These are phyloP conservation scores for Aspergillaceae sp. DNA, from an alignment of 2,329 filamentous ascomycete genomes.

Conservation along the genomic window DNA sequence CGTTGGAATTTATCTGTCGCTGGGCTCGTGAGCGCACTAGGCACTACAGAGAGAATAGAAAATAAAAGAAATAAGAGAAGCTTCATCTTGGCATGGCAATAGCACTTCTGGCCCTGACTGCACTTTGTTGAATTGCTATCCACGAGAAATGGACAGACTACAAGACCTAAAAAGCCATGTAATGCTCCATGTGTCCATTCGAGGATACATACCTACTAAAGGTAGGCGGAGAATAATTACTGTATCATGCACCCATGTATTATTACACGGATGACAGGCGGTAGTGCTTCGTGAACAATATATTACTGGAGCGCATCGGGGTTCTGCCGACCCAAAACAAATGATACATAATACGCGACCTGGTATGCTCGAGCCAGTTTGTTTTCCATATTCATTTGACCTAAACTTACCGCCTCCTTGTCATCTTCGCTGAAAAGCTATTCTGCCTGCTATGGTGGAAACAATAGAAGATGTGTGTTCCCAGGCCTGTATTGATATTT, in stretches of 20 bases:
- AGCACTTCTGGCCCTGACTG: neutral
- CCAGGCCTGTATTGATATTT: neutral
- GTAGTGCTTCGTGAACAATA: no score
- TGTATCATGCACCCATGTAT: neutral
- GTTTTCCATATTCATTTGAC: neutral
- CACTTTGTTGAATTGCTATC: neutral
- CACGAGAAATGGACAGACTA: neutral
- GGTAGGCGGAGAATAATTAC: no score
- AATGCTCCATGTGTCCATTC: neutral
- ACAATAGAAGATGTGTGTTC: constrained; percentile 8
- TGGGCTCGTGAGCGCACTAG: constrained; percentile 44
- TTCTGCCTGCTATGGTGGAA: constrained; percentile 5
- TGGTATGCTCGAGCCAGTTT: neutral
- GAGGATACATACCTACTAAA: neutral
- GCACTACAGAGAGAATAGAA: constrained; percentile 33
- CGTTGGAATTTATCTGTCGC: constrained; percentile 58
- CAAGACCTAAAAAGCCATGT: no score
- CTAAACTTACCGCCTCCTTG: neutral
- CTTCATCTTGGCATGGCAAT: constrained; percentile 23
- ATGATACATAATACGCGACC: no score
- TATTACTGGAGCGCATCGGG: no score
- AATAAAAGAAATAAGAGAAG: constrained; percentile 17
- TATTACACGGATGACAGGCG: neutral
- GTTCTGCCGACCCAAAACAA: no score
- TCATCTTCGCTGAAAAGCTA: neutral